Evolutionary conservation across 805 yeast species (phyloP).

Genomic region (Metschnikowia picachoensis): DNA sequence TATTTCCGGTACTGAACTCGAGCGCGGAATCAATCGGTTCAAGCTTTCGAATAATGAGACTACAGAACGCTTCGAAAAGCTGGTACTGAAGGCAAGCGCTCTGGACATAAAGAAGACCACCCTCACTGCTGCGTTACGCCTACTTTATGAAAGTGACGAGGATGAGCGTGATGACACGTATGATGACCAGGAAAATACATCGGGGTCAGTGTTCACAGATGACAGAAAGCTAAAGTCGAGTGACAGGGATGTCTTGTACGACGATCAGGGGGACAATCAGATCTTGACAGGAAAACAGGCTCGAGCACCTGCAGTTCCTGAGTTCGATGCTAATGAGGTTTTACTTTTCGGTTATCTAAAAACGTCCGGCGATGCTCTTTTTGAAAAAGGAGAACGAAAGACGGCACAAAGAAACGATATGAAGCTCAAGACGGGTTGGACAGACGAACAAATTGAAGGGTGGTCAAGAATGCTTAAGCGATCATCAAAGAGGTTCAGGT

Average conservation of each 20-base stretch:
- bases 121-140: constrained; percentile 53
- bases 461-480: constrained; percentile 78
- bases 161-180: constrained; percentile 83
- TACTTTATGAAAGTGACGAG: constrained; percentile 71
- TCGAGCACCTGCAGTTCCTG: constrained; percentile 8
- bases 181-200: constrained; percentile 49
- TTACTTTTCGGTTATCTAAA: constrained; percentile 55
- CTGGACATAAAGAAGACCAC: constrained; percentile 52
- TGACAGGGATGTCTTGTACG: constrained; percentile 26
- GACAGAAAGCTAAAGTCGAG: constrained; percentile 9
- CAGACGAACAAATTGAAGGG: constrained; percentile 90
- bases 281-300: constrained; percentile 17
- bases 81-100: constrained; percentile 6
- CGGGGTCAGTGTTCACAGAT: constrained; percentile 20
- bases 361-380: constrained; percentile 38
- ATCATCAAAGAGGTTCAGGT: constrained; percentile 57
- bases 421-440: constrained; percentile 57
- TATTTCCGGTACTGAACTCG: constrained; percentile 11
- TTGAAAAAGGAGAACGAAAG: constrained; percentile 48
- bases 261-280: constrained; percentile 18
- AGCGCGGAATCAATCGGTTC: constrained; percentile 14
- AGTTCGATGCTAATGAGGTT: constrained; percentile 46
- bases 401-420: constrained; percentile 48
- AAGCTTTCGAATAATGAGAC: constrained; percentile 23
- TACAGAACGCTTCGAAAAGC: constrained; percentile 11